Evolutionary conservation across 768 basidiomycete species (phyloP), one percentile per base, ranked within the genome.

Genomic region (Lepiota venenata): DNA sequence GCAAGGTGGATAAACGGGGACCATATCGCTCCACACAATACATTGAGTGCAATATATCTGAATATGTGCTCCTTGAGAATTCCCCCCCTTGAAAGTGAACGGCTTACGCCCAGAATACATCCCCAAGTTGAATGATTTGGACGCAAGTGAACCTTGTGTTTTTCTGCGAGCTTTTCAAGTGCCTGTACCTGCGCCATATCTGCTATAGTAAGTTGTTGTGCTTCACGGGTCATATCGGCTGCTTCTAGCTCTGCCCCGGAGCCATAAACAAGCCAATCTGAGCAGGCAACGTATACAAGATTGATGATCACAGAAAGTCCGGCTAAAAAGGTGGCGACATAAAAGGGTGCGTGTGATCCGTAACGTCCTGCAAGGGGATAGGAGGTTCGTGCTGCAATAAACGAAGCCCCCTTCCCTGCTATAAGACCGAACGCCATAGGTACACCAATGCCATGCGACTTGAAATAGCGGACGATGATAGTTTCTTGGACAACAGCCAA

Each of bases 371-470:
- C 81, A n/a, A 93, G 78, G 0, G 88, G 88, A 64, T 90, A 88
- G 3, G 86, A 83, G 4, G 87, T 84, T 37, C 85, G 77, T 3
- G 88, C 88, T 20, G 89, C 81, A 32, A 90, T 56, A 64, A 92
- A 93, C 4, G 87, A 87, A 0, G 88, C 80, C 9, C 78, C 82
- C 66, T 92, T 93, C 35, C 91, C 91, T 3, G 82, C 86, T 20
- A 93, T 78, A 14, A 93, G 83, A 18, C 91, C 91, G n/a, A 92
- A 74, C 0, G 89, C 89, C 71, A 93, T 81, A 1, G 87, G 87
- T 7, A 85, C 73, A 1, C 87, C 91, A 1, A 92, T 73, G 1
- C 87, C 87, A 64, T 84, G 87, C 0, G 83, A 79, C 58, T 79
- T 81, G 74, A 91, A 92, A 71, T 88, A 88, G 21, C 86, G 85